phyloP scores from a whole-genome alignment of 2,329 filamentous ascomycete species.

The Trichoderma polysporum region DNA sequence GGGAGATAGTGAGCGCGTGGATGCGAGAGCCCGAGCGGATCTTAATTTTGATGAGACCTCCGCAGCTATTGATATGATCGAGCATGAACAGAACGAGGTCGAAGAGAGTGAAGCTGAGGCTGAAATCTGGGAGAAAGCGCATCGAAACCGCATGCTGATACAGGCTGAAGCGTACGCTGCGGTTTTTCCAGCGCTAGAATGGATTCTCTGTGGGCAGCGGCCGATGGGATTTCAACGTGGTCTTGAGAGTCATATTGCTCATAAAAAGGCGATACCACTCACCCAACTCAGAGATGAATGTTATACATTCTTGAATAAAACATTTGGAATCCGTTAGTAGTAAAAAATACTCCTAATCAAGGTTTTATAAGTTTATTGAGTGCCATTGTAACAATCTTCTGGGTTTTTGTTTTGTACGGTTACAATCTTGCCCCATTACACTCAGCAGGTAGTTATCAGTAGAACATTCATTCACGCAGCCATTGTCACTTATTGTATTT shows the following conservation, averaged over 20 bases:
- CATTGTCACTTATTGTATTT: too few relatives aligned
- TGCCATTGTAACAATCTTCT: too few relatives aligned
- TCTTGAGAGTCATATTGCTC: background rate
- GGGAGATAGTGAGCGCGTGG: background rate
- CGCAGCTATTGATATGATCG: background rate
- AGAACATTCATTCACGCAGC: too few relatives aligned
- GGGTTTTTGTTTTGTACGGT: too few relatives aligned
- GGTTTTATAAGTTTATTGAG: too few relatives aligned
- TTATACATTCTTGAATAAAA: background rate
- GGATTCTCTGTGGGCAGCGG: background rate
- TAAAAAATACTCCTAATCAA: too few relatives aligned
- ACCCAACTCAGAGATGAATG: background rate
- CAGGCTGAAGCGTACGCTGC: background rate
- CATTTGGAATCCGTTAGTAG: too few relatives aligned
- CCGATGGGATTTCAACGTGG: background rate
- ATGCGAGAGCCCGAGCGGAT: background rate
- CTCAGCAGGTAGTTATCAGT: too few relatives aligned
- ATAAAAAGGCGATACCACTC: background rate
- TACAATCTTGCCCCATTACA: too few relatives aligned
- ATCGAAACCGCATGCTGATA: background rate
- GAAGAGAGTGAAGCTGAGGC: background rate
- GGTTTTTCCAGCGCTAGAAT: background rate
- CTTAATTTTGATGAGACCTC: background rate
- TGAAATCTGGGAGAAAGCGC: conserved; percentile 17
- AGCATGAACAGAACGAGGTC: background rate